Base-by-base conservation (phyloP, 2,329 filamentous ascomycete genomes). In the Alternaria arborescens region DNA sequence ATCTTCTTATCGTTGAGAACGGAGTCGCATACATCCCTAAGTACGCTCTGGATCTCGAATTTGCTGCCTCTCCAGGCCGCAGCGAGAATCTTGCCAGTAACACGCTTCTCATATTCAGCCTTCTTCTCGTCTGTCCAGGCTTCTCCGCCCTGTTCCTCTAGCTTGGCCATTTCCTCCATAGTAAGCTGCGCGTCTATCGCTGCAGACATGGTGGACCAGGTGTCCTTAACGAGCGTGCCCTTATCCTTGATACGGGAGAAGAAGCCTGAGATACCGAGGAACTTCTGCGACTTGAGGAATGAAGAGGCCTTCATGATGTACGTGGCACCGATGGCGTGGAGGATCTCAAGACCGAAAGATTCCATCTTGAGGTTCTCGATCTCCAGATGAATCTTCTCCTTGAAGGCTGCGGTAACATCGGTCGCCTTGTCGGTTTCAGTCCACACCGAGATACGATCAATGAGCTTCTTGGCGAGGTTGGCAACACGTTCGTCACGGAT, bases 361-460 rank as follows among this genome's bases (percentile, higher is more conserved):
- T 99, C 95, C 93, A 99, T 99, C 85, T 98, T 99, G 71, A 99
- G 84, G 76, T 98, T 97, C 83, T 99, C 95, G 26, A 97, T 92
- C 81, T 99, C 95, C 41, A 98, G 88, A 41, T 90, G 88, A 69
- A 92, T 97, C 87, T 99, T 97, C 77, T 94, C 92, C 78, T 94
- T 90, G 83, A 98, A 99, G 0, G 95, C 92, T 59, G 82, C 83
- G 34, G 94, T 98, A 61, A 97, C 92, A 70, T 97, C 93, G 14
- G 81, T 64, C 46, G 90, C 88, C 82, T 95, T 97, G 81, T 98
- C 95, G 4, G 94, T 97, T 83, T 99, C 95, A 6, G 95, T 97
- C 94, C 94, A 98, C 42, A 98, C 89, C 67, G 90, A 94, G 74
- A 98, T 88, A 60, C 94, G 91, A 78, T 97, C 93, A 61, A 95